phyloP scores from a whole-genome alignment of 2,329 filamentous ascomycete species.

The Leptographium procerum region DNA sequence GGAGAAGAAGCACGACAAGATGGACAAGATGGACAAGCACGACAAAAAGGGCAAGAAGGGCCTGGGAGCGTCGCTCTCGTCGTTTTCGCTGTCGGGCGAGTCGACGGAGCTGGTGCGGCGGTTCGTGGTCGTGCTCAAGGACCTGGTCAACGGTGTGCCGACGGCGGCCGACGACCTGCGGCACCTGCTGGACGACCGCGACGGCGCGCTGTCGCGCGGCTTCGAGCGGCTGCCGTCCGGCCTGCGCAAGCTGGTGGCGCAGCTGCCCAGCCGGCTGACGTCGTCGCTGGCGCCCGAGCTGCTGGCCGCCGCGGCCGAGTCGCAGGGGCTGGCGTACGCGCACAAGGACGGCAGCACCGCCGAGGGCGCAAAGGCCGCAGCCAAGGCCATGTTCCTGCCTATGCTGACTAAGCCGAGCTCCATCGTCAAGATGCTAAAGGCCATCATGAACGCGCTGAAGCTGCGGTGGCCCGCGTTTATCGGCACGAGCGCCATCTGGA shows the following conservation, averaged over 20 bases:
- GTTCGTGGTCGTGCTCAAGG: slow-evolving; percentile 86
- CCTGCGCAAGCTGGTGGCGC: slow-evolving; percentile 76
- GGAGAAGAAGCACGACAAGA: not conserved
- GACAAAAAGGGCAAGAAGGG: not conserved
- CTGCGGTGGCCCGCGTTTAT: slow-evolving; percentile 82
- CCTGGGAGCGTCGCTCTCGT: slow-evolving; percentile 26
- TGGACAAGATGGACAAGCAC: not conserved
- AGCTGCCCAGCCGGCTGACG: slow-evolving; percentile 72
- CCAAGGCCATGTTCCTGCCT: slow-evolving; percentile 57
- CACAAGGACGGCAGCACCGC: slow-evolving; percentile 24
- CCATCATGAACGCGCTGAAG: slow-evolving; percentile 83
- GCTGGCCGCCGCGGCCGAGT: slow-evolving; percentile 66
- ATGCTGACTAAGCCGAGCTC: slow-evolving; percentile 80
- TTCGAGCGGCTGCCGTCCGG: slow-evolving; percentile 63
- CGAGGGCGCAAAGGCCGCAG: slow-evolving; percentile 42
- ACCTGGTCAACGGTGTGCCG: slow-evolving; percentile 82
- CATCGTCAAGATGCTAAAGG: slow-evolving; percentile 70
- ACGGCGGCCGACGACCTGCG: slow-evolving; percentile 88
- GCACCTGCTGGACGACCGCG: slow-evolving; percentile 46
- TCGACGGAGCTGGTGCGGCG: slow-evolving; percentile 69
- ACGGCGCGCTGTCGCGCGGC: slow-evolving; percentile 45
- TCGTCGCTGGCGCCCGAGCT: slow-evolving; percentile 68
- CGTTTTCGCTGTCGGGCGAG: slow-evolving; percentile 69
- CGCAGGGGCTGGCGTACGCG: slow-evolving; percentile 50
- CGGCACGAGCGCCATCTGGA: slow-evolving; percentile 85